Base-by-base conservation (phyloP, 2,329 filamentous ascomycete genomes). In the Aotearoamyces nothofagi region DNA sequence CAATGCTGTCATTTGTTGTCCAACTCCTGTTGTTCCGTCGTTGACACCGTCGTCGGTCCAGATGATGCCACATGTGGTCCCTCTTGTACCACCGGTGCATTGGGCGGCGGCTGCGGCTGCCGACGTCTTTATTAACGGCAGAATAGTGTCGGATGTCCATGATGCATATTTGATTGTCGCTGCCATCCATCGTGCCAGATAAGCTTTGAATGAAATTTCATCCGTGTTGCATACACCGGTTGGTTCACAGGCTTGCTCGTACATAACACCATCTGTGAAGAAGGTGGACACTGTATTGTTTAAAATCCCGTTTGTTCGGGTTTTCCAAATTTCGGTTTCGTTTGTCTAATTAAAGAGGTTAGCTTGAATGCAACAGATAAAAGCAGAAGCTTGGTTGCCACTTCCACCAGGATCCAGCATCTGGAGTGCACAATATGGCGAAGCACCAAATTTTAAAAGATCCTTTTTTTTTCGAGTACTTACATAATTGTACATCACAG, bases 211-310 rank as follows among this genome's bases (percentile, higher is more conserved):
- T 1, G 62, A 63, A 13, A 61, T 59, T 44, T 73, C 66, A 37
- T 77, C 70, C 54, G 73, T 34, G 61, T 62, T 38, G 61, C 63
- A 31, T 46, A 38, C 66, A 68, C 5, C 66, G 59, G 44, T 69
- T 68, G 56, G 67, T 52, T 80, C 80, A 61, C 73, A 75, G 67
- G 6, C 63, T 64, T 41, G 63, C 55, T 44, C 72, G 61, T 60
- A 68, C 62, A 63, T 57, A 34, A 60, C 45, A 11, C 35, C 38
- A 22, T 44, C 42, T 30, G 39, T 39, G 32, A 50, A 51, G 33
- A 49, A 51, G 19, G 40, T 33, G 3, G 28, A 22, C 19, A 49
- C 42, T 9, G 47, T 42, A n/a, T 39, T 60, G 23, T 40, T 41
- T 10, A 55, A 34, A 15, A 53, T 35, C 17, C 39, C 39, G 11